phyloP scores from a whole-genome alignment of 2,329 filamentous ascomycete species.

The Pezicula carpinea region DNA sequence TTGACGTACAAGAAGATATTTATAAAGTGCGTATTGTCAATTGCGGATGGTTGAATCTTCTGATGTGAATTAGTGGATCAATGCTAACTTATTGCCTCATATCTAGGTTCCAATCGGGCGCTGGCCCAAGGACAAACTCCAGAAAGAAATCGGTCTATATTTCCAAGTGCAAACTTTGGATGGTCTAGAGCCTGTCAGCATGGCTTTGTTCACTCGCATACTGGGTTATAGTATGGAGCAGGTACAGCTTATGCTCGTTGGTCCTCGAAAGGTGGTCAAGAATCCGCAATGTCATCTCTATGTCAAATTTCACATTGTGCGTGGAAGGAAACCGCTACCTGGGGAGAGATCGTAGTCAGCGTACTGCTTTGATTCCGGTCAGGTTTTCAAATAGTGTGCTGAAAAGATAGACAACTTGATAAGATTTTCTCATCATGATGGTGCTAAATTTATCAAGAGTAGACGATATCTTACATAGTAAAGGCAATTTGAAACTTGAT shows the following conservation, averaged over 20 bases:
- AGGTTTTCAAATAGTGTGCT: too few relatives aligned
- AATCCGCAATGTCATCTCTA: constrained; percentile 4
- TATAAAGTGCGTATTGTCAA: constrained; percentile 2
- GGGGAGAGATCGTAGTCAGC: not conserved
- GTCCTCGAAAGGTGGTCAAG: not conserved
- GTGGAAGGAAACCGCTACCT: constrained; percentile 21
- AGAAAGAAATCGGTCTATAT: constrained; percentile 28
- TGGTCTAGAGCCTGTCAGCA: not conserved
- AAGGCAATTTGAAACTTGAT: too few relatives aligned
- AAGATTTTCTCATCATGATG: too few relatives aligned
- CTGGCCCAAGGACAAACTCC: constrained; percentile 31
- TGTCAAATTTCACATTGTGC: constrained; percentile 6
- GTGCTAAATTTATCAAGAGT: too few relatives aligned
- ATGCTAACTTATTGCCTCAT: too few relatives aligned
- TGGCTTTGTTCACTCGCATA: not conserved
- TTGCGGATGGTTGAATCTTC: too few relatives aligned
- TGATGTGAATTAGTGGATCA: too few relatives aligned
- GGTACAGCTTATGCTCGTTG: not conserved
- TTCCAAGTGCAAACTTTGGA: not conserved
- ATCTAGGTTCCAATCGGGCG: constrained; percentile 30
- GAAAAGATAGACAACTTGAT: too few relatives aligned
- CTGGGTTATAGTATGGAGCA: not conserved
- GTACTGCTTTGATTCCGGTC: too few relatives aligned
- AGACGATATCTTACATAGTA: too few relatives aligned
- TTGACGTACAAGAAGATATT: constrained; percentile 27